Percentiles rank a stretch among this genome's conserved stretches.
Conservation (phyloP, 1,139 yeast species). For the Suhomyces terraborum region DNA sequence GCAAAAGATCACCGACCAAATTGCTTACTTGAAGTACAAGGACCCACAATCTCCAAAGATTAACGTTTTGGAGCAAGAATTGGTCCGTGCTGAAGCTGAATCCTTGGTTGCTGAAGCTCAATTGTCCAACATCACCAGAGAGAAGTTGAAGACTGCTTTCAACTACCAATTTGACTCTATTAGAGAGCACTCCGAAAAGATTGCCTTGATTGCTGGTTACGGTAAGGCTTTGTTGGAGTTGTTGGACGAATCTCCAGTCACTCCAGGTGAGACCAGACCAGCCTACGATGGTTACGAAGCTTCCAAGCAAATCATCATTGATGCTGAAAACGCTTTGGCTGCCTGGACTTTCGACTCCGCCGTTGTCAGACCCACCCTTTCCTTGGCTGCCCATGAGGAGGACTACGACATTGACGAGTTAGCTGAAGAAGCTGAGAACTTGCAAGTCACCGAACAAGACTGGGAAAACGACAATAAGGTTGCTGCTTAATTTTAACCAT, state of each 20-base stretch:
- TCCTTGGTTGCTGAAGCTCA: slow-evolving; percentile 90
- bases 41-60: slow-evolving; percentile 85
- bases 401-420: slow-evolving; percentile 58
- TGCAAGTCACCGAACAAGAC: slow-evolving; percentile 57
- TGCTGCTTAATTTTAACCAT: slow-evolving; percentile 21
- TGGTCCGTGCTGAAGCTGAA: slow-evolving; percentile 90
- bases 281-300: slow-evolving; percentile 88
- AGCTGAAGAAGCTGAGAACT: slow-evolving; percentile 54
- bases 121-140: slow-evolving; percentile 83
- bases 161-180: slow-evolving; percentile 81
- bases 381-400: slow-evolving; percentile 73
- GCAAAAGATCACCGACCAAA: slow-evolving; percentile 81
- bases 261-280: slow-evolving; percentile 91
- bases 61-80: slow-evolving; percentile 79
- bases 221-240: slow-evolving; percentile 84
- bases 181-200: slow-evolving; percentile 81
- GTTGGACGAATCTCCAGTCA: slow-evolving; percentile 80
- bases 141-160: slow-evolving; percentile 82
- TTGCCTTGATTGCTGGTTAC: slow-evolving; percentile 84
- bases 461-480: slow-evolving; percentile 40
- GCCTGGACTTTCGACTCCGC: slow-evolving; percentile 83
- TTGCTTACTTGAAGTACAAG: slow-evolving; percentile 79
- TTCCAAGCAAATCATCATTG: slow-evolving; percentile 81
- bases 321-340: slow-evolving; percentile 81
- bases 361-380: slow-evolving; percentile 76